A percentile compares a stretch with the other conserved stretches of the same genome.
Conservation (phyloP, 1,284 basidiomycete genomes). For the Irpex sp. region DNA sequence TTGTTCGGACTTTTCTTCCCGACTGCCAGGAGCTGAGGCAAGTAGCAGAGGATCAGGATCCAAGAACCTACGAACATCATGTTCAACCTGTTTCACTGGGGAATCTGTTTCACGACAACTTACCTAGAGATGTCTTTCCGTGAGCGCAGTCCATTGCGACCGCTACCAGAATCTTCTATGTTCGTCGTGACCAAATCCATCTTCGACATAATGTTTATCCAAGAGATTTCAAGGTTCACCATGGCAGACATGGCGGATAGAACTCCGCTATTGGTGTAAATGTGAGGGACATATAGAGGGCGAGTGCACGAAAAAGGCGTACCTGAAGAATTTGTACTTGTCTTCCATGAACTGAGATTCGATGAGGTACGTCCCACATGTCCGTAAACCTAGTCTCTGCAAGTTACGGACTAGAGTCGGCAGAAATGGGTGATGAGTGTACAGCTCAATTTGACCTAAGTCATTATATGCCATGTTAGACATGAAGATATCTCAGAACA, state of each 20-base stretch:
- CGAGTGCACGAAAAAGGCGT: conserved; percentile 7
- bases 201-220: conserved; percentile 98
- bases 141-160: conserved; percentile 69
- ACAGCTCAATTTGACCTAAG: conserved; percentile 95
- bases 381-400: conserved; percentile 70
- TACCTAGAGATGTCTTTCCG: conserved; percentile 78
- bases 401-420: conserved; percentile 81
- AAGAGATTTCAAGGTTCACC: conserved; percentile 96
- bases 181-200: conserved; percentile 91
- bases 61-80: conserved; percentile 63
- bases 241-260: conserved; percentile 98
- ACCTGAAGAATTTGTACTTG: conserved; percentile 96
- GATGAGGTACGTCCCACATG: conserved; percentile 86
- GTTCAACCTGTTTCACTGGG: not conserved
- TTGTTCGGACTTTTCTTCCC: conserved; percentile 46
- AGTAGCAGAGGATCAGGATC: conserved; percentile 96
- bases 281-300: not conserved
- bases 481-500: too few relatives aligned
- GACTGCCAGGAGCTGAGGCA: conserved; percentile 56
- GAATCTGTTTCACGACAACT: conserved; percentile 10
- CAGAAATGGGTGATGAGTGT: conserved; percentile 97
- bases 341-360: conserved; percentile 99
- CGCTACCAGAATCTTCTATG: conserved; percentile 57
- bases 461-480: not conserved
- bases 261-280: conserved; percentile 67